Evolutionary conservation across 768 basidiomycete species (phyloP).

Genomic region (Serendipita sp.): DNA sequence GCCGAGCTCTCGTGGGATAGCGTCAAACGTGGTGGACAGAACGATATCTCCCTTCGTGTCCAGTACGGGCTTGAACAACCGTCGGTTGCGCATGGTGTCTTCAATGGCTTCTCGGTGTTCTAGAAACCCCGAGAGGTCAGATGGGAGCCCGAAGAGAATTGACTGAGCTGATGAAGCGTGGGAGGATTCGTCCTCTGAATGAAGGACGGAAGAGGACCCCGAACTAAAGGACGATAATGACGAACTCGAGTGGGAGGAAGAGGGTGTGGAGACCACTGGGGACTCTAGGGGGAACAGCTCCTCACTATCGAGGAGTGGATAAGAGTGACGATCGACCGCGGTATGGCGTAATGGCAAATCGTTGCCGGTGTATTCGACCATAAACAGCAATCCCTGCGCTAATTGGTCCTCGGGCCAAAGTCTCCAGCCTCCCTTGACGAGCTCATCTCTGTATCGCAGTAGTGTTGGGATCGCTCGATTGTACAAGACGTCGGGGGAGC

Average conservation of each 20-base stretch:
- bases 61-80: neutral
- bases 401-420: neutral
- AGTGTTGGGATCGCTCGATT: slow-evolving; percentile 1
- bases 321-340: neutral
- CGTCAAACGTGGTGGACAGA: neutral
- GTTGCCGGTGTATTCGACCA: neutral
- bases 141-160: neutral
- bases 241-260: neutral
- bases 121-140: slow-evolving; percentile 1
- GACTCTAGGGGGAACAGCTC: too few species aligned
- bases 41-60: neutral
- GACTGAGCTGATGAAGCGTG: neutral
- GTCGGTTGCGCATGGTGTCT: neutral
- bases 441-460: neutral
- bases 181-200: neutral
- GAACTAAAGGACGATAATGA: neutral
- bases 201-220: neutral
- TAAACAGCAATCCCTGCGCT: neutral
- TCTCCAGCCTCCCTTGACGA: neutral
- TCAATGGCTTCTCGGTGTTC: neutral
- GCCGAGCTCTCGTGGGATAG: neutral
- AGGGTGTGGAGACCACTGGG: neutral
- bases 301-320: neutral
- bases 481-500: neutral
- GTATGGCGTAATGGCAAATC: neutral